A percentile compares a stretch with the other conserved stretches of the same genome.
phyloP scores from a whole-genome alignment of 2,329 filamentous ascomycete species.

The Alternaria triticimaculans region DNA sequence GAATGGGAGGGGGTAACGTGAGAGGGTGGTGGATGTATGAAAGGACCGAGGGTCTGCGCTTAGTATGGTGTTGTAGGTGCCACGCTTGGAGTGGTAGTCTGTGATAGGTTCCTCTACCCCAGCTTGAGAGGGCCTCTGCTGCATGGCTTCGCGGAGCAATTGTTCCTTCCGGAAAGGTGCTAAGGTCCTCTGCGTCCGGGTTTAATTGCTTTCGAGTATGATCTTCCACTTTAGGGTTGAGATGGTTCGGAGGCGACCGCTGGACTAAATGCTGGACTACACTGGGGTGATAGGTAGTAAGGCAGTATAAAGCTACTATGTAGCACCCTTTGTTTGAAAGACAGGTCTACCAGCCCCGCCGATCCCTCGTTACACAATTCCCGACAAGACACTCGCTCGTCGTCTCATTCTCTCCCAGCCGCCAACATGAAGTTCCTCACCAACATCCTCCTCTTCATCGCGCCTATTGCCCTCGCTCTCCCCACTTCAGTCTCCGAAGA shows the following conservation, averaged over 20 bases:
- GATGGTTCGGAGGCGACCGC: conserved; percentile 25
- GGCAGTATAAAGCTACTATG: conserved; percentile 11
- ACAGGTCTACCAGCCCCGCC: conserved; percentile 10
- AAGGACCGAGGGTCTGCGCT: not conserved
- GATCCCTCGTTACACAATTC: conserved; percentile 9
- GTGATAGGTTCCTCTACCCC: conserved; percentile 3
- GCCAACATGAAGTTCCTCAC: conserved; percentile 29
- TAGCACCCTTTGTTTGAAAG: not conserved
- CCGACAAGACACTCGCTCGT: conserved; percentile 16
- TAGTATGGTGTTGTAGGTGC: not conserved
- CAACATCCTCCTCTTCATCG: conserved; percentile 22
- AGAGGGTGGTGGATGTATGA: conserved; percentile 15
- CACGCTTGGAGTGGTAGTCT: conserved; percentile 1
- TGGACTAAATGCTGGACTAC: not conserved
- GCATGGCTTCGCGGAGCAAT: conserved; percentile 15
- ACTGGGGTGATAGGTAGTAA: not conserved
- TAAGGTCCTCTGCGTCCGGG: not conserved
- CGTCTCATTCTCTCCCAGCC: not conserved
- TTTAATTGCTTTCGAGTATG: conserved; percentile 24
- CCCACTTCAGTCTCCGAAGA: conserved; percentile 22
- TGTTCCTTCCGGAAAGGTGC: conserved; percentile 20
- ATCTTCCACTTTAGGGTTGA: conserved; percentile 15
- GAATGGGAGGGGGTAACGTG: conserved; percentile 21
- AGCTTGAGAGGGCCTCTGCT: not conserved
- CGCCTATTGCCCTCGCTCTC: conserved; percentile 27